Base-by-base conservation (phyloP, 116 monocot genomes). In the Dioscorea cayenensis region DNA sequence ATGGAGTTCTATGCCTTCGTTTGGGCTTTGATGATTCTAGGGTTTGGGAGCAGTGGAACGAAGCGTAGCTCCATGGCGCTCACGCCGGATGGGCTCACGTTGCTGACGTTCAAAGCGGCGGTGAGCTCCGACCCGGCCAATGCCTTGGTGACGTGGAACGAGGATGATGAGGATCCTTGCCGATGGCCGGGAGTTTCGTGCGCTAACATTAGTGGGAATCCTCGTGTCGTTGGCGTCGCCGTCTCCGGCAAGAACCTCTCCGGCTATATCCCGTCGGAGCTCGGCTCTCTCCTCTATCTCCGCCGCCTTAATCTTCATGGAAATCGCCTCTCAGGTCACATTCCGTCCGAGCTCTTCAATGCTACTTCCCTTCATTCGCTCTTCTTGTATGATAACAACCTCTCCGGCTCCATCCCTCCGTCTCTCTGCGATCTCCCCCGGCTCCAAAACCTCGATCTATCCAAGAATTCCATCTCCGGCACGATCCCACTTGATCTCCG, bases 231-330 rank as follows among this genome's bases (percentile, higher is more conserved):
- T 52, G 86, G 81, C 62, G 51, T 97, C 62, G 77, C 97, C 32
- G 75, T 93, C 70, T 71, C 93, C 4, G 79, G 72, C 43, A 93
- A 83, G 78, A 97, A 93, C 52, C 79, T 97, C 60, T 75, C 97
- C 72, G 97, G 97, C 66, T 86, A 90, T 83, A 76, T 97, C 65
- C 97, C 97, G 11, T 93, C 97, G 17, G 97, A 88, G 76, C 74
- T 97, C 55, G 97, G 93, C 36, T 52, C 81, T 11, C 86, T 93
- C 19, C 1, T 79, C 21, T 93, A 72, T 78, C 93, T 97, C 64
- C 93, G 97, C 60, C 86, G 93, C 49, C 86, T 97, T 28, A 90
- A 93, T 75, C 85, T 97, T 18, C 69, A 69, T 1, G 73, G 77
- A 27, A 62, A 51, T 28, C 61, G n/a, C 11, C 63, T 83, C 71